phyloP scores from a whole-genome alignment of 345 rosid genomes.

The Anastatica hierochuntica region DNA sequence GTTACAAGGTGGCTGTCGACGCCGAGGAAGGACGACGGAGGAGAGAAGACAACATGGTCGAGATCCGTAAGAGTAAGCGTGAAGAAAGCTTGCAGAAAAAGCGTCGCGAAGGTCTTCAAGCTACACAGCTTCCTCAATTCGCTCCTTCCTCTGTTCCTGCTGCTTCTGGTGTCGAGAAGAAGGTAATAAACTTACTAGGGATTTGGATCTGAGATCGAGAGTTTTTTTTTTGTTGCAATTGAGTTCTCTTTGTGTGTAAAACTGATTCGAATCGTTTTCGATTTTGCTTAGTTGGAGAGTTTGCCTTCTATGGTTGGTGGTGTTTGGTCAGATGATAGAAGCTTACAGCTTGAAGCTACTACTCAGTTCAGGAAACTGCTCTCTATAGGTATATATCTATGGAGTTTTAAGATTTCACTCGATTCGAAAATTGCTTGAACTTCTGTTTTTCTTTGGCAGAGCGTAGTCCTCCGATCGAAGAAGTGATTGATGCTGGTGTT shows the following conservation, averaged over 20 bases:
- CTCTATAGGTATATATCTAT: slow-evolving; percentile 41
- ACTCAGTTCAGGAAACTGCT: slow-evolving; percentile 76
- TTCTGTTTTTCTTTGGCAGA: slow-evolving; percentile 23
- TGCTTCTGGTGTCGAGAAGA: slow-evolving; percentile 49
- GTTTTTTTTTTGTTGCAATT: not conserved
- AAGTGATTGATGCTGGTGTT: slow-evolving; percentile 71
- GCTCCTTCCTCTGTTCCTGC: slow-evolving; percentile 33
- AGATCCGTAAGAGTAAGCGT: slow-evolving; percentile 78
- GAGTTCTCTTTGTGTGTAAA: not conserved
- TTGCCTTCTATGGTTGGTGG: slow-evolving; percentile 66
- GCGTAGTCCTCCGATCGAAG: slow-evolving; percentile 81
- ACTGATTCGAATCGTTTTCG: slow-evolving; percentile 6
- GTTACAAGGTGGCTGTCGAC: slow-evolving; percentile 76
- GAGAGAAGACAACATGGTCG: slow-evolving; percentile 87
- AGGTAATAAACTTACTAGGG: slow-evolving; percentile 26
- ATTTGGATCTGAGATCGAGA: not conserved
- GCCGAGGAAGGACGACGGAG: slow-evolving; percentile 84
- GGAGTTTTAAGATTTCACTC: not conserved
- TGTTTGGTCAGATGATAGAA: slow-evolving; percentile 49
- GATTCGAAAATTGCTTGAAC: not conserved
- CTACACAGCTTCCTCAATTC: slow-evolving; percentile 29
- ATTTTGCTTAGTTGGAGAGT: slow-evolving; percentile 47
- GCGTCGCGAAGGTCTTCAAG: slow-evolving; percentile 71
- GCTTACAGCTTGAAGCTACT: slow-evolving; percentile 63
- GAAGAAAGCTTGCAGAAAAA: slow-evolving; percentile 88